Conservation (phyloP, 306 rosid species). For the Gastrolobium bilobum region DNA sequence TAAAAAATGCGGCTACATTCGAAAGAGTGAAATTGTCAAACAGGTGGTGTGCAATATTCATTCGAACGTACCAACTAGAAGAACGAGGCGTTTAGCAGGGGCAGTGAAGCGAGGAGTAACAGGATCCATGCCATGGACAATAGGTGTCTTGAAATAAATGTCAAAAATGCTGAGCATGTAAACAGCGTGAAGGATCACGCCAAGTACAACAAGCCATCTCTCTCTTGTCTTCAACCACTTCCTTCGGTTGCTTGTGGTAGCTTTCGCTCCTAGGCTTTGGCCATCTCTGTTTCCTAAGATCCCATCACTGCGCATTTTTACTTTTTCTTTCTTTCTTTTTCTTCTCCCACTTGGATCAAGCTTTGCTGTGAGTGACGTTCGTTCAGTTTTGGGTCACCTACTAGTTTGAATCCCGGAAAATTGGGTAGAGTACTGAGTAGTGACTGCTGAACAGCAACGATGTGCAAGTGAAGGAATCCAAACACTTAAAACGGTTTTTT, state of each 20-base stretch:
- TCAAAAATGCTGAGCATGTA: conserved; percentile 94
- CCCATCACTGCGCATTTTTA: conserved; percentile 65
- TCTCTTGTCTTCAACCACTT: conserved; percentile 74
- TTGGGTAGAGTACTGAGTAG: no score
- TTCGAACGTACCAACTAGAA: conserved; percentile 66
- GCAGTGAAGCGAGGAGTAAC: conserved; percentile 77
- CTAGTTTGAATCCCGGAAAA: background rate
- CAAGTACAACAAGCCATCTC: conserved; percentile 80
- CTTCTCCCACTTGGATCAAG: conserved; percentile 13
- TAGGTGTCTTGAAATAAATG: conserved; percentile 86
- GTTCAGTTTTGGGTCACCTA: background rate
- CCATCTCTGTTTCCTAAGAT: conserved; percentile 57
- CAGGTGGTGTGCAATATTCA: conserved; percentile 40
- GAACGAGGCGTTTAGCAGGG: conserved; percentile 88
- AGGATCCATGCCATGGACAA: conserved; percentile 81
- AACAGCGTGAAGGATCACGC: conserved; percentile 84
- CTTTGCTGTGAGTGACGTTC: background rate
- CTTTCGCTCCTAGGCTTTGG: conserved; percentile 34
- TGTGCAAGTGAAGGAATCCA: background rate
- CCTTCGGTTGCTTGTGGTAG: conserved; percentile 37
- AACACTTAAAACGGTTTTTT: no score
- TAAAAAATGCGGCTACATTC: no score
- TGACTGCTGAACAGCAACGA: background rate
- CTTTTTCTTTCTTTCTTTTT: background rate
- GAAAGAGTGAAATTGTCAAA: conserved; percentile 29